Evolutionary conservation across 1,139 yeast genomes (phyloP), one percentile per base, ranked within the genome.

Genomic region (Suhomyces coccinellae): DNA sequence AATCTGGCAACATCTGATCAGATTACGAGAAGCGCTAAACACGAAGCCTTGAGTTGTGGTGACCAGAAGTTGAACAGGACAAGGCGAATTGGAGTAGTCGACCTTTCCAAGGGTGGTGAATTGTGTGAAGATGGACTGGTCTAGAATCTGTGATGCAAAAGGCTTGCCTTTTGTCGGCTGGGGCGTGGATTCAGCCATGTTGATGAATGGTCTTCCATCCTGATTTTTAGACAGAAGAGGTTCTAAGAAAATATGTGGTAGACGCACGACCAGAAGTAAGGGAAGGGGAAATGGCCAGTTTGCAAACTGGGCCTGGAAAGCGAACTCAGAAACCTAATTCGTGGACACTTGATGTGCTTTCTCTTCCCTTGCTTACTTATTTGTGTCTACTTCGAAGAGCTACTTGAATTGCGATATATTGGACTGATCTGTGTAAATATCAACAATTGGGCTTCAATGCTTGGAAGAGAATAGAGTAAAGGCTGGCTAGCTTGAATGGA

Each of bases 1-100:
- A 12, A 69, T 50, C 4, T 60, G 50, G 44, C 69, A 62, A 37
- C 63, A 60, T 53, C 75, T 57, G 10, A 71, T 59, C 35, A 60
- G 40, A 40, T 66, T 66, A 24, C 58, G 63, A 27, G 53, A 52
- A 8, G 72, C 71, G 43, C 54, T 60, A 50, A 59, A 69, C n/a
- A 69, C 20, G 32, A 69, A 69, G 7, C 53, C 47, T 45, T 65
- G 60, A 40, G 62, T 51, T 39, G 65, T 53, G 40, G 62, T 48
- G 41, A 47, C 47, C 30, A 46, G 34, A 17, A 33, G 40, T 13
- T 40, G 42, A 9, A 39, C 12, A 4, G 46, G 40, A 28, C 28
- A 33, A 26, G 35, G 6, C 7, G 3, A 14, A 10, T 9, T 32
- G 10, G 15, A 13, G 14, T 2, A 6, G 5, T 15, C 24, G 20